phyloP scores from a whole-genome alignment of 139 green algal species.

The Pleodorina starrii region DNA sequence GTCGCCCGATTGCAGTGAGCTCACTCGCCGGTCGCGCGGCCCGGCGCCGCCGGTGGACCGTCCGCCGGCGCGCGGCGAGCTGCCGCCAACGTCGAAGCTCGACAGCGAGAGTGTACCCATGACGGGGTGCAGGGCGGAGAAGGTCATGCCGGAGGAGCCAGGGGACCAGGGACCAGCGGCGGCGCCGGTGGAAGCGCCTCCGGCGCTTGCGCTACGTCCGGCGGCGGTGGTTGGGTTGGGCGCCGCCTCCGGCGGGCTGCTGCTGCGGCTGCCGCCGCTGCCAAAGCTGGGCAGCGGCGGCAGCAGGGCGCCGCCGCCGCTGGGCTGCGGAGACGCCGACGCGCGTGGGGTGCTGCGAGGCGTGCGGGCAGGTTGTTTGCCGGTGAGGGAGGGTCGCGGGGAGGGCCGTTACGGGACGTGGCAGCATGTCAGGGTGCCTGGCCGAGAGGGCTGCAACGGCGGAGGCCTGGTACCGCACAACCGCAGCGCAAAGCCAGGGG shows the following conservation, averaged over 20 bases:
- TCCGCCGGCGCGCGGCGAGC: too few relatives aligned
- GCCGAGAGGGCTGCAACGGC: too few relatives aligned
- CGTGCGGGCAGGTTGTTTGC: too few relatives aligned
- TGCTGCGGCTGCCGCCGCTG: neutral
- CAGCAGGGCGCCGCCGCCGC: neutral
- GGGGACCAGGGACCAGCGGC: neutral
- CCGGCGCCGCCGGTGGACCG: neutral
- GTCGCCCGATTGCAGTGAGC: neutral
- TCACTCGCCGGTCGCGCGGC: neutral
- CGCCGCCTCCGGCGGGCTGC: neutral
- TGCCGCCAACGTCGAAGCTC: too few relatives aligned
- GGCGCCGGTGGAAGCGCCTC: too few relatives aligned
- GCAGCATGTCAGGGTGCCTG: too few relatives aligned
- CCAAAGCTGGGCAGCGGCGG: neutral
- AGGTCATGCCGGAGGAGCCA: neutral
- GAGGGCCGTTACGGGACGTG: too few relatives aligned
- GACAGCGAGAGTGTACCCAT: neutral
- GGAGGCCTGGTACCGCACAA: too few relatives aligned
- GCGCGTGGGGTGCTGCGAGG: neutral
- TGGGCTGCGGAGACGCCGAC: neutral
- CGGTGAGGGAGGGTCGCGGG: too few relatives aligned
- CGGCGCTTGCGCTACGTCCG: too few relatives aligned
- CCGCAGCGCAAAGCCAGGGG: too few relatives aligned
- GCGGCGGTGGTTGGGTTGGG: too few relatives aligned
- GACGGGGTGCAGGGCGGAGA: neutral